These are phyloP conservation scores for Candida oleophila DNA, from an alignment of 805 yeast species.

Conservation along the genomic window DNA sequence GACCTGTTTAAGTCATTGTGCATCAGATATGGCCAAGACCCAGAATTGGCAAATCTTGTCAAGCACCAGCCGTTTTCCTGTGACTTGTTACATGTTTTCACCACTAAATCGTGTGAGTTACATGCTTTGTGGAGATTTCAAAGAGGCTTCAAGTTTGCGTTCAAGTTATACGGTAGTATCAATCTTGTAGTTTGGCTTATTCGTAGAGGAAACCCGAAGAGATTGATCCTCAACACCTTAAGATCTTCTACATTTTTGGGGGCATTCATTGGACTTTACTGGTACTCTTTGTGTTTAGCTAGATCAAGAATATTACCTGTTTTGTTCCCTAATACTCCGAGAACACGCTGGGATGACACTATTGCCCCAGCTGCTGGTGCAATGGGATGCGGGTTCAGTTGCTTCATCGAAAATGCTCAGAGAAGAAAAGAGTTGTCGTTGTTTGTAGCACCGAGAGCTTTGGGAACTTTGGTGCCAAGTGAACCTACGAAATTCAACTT, in stretches of 20 bases:
- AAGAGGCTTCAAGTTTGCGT: slow-evolving; percentile 34
- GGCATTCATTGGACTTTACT: slow-evolving; percentile 31
- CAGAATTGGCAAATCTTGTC: slow-evolving; percentile 14
- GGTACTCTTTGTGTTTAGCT: slow-evolving; percentile 41
- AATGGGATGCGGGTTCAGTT: slow-evolving; percentile 34
- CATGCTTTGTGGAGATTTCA: slow-evolving; percentile 37
- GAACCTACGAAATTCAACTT: slow-evolving; percentile 24
- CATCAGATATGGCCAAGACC: slow-evolving; percentile 31
- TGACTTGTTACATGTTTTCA: slow-evolving; percentile 32
- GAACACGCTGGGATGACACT: slow-evolving; percentile 30
- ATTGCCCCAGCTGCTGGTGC: slow-evolving; percentile 35
- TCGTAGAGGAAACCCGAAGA: slow-evolving; percentile 4
- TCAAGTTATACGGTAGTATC: slow-evolving; percentile 35
- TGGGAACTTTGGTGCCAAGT: slow-evolving; percentile 31
- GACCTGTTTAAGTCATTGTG: slow-evolving; percentile 32
- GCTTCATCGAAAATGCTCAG: slow-evolving; percentile 30
- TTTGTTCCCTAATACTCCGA: slow-evolving; percentile 28
- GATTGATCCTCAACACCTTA: slow-evolving; percentile 14
- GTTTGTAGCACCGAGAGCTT: slow-evolving; percentile 43
- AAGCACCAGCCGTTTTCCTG: slow-evolving; percentile 32
- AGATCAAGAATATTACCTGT: slow-evolving; percentile 32
- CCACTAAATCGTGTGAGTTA: slow-evolving; percentile 30
- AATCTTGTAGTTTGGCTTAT: slow-evolving; percentile 23
- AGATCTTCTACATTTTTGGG: slow-evolving; percentile 40
- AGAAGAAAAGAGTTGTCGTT: slow-evolving; percentile 48